These are phyloP conservation scores for Trichosanthes cucumerina DNA, from an alignment of 306 rosid genomes.

Conservation along the genomic window DNA sequence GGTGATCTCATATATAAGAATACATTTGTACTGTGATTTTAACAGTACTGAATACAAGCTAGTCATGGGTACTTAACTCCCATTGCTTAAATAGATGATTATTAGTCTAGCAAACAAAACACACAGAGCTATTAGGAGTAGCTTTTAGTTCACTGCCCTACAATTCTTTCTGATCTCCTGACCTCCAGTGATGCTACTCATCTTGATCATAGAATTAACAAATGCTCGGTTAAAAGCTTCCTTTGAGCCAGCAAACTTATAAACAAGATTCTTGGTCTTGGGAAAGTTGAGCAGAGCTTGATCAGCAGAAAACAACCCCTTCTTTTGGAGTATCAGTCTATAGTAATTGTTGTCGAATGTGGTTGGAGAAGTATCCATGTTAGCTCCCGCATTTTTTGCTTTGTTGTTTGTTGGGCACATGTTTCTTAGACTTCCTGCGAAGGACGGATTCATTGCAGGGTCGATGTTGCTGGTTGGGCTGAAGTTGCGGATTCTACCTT, in stretches of 20 bases:
- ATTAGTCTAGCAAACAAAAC: neutral
- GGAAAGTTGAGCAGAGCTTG: slow-evolving; percentile 30
- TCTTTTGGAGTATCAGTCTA: slow-evolving; percentile 28
- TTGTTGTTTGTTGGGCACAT: slow-evolving; percentile 26
- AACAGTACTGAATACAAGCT: slow-evolving; percentile 1
- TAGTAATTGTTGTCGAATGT: slow-evolving; percentile 36
- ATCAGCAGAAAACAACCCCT: slow-evolving; percentile 36
- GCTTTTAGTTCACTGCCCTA: slow-evolving; percentile 26
- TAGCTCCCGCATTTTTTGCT: slow-evolving; percentile 26
- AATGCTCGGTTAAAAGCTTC: slow-evolving; percentile 32
- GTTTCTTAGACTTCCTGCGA: slow-evolving; percentile 30
- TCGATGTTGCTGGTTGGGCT: slow-evolving; percentile 43
- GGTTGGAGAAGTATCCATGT: slow-evolving; percentile 32
- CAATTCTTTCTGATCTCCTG: slow-evolving; percentile 52
- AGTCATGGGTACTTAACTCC: neutral
- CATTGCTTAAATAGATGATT: neutral
- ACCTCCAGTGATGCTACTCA: slow-evolving; percentile 40
- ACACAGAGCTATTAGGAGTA: neutral
- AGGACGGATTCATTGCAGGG: slow-evolving; percentile 38
- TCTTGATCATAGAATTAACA: slow-evolving; percentile 29
- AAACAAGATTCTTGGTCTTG: slow-evolving; percentile 27
- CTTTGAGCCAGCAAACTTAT: slow-evolving; percentile 26
- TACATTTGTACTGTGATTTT: neutral
- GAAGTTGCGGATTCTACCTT: slow-evolving; percentile 47
- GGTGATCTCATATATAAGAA: neutral